phyloP scores from a whole-genome alignment of 2,329 filamentous ascomycete genomes.

The Xylariales sp. region DNA sequence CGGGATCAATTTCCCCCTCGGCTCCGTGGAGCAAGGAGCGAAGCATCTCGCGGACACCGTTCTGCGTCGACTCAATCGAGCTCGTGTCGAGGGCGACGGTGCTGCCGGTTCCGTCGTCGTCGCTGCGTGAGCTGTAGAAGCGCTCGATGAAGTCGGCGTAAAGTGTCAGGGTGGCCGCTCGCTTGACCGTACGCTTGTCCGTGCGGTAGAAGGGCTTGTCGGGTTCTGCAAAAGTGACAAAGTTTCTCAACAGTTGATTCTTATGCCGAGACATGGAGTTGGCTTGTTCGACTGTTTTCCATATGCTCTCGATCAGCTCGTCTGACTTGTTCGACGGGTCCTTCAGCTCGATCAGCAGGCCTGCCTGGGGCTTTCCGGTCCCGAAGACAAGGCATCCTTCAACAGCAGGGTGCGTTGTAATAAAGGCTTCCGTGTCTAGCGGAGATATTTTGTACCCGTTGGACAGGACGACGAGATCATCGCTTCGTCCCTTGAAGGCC shows the following conservation, averaged over 20 bases:
- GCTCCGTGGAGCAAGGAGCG: constrained; percentile 4
- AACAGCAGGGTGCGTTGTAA: constrained; percentile 15
- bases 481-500: constrained; percentile 23
- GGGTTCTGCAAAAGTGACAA: constrained; percentile 20
- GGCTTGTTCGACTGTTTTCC: constrained; percentile 24
- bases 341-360: constrained; percentile 22
- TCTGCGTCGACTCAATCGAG: constrained; percentile 21
- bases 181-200: constrained; percentile 27
- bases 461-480: constrained; percentile 23
- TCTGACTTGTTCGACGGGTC: constrained; percentile 21
- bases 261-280: constrained; percentile 24
- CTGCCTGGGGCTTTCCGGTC: constrained; percentile 21
- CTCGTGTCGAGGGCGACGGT: constrained; percentile 8
- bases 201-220: constrained; percentile 28
- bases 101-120: not conserved
- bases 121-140: constrained; percentile 16
- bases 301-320: constrained; percentile 22
- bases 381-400: constrained; percentile 19
- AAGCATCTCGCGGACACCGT: constrained; percentile 4
- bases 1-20: constrained; percentile 10
- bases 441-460: constrained; percentile 24
- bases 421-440: constrained; percentile 19
- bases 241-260: constrained; percentile 18
- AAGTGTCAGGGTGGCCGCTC: constrained; percentile 20
- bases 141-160: constrained; percentile 27